Evolutionary conservation across 2,329 filamentous ascomycete genomes (phyloP).

Genomic region (Bipolaris victoriae): DNA sequence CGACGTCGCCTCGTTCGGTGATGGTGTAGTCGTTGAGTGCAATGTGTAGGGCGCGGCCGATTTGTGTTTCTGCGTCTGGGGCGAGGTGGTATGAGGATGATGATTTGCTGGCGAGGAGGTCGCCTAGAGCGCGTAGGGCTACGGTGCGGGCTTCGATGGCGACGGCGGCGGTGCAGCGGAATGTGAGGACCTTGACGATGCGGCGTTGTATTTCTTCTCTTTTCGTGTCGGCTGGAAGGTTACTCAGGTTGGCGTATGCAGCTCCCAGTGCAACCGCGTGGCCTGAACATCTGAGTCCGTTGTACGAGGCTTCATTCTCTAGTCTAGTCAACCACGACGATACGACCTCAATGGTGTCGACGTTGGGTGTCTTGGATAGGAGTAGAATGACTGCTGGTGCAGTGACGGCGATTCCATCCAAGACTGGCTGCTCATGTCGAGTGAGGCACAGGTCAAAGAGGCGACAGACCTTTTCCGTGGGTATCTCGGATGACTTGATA

Average conservation of each 20-base stretch:
- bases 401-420: slow-evolving; percentile 38
- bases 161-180: slow-evolving; percentile 44
- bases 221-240: background rate
- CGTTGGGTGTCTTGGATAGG: slow-evolving; percentile 16
- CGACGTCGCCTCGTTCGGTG: slow-evolving; percentile 86
- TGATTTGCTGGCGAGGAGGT: slow-evolving; percentile 36
- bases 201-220: slow-evolving; percentile 23
- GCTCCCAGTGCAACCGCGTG: slow-evolving; percentile 55
- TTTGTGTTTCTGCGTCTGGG: slow-evolving; percentile 26
- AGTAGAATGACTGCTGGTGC: slow-evolving; percentile 29
- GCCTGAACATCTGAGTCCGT: slow-evolving; percentile 50
- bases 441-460: slow-evolving; percentile 44
- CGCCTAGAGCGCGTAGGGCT: slow-evolving; percentile 49
- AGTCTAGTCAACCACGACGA: slow-evolving; percentile 40
- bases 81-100: slow-evolving; percentile 8
- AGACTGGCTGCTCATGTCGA: slow-evolving; percentile 44
- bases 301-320: slow-evolving; percentile 49
- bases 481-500: slow-evolving; percentile 14
- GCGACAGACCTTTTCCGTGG: slow-evolving; percentile 25
- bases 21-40: slow-evolving; percentile 88
- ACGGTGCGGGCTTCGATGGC: slow-evolving; percentile 55
- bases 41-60: slow-evolving; percentile 41
- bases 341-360: slow-evolving; percentile 26
- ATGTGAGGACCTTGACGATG: slow-evolving; percentile 46
- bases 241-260: slow-evolving; percentile 32